These are phyloP conservation scores for Psilocybe cubensis DNA, from an alignment of 768 basidiomycete genomes.

Conservation along the genomic window DNA sequence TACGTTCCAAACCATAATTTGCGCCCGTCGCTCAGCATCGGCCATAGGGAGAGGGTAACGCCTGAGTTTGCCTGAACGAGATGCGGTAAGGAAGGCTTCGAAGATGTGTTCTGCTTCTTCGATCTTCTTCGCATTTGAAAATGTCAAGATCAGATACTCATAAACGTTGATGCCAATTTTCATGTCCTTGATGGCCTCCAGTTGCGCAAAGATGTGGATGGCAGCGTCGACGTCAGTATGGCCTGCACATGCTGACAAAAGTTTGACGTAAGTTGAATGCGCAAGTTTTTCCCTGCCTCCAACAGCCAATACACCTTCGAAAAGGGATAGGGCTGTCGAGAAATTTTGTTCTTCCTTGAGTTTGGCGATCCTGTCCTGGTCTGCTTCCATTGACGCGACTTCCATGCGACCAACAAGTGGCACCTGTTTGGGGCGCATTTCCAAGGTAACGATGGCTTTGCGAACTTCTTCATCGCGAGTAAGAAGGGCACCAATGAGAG, in stretches of 20 bases:
- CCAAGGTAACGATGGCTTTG: constrained; percentile 43
- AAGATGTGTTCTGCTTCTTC: constrained; percentile 61
- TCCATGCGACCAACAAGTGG: constrained; percentile 29
- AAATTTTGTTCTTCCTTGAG: constrained; percentile 74
- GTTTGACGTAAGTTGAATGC: constrained; percentile 44
- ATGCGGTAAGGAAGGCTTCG: constrained; percentile 53
- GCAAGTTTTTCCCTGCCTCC: constrained; percentile 35
- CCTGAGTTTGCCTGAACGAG: constrained; percentile 38
- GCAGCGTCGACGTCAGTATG: constrained; percentile 63
- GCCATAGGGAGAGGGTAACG: constrained; percentile 24
- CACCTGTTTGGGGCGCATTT: constrained; percentile 42
- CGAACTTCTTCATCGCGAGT: constrained; percentile 71
- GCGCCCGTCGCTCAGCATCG: constrained; percentile 29
- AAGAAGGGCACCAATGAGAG: constrained; percentile 64
- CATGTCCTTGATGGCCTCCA: constrained; percentile 48
- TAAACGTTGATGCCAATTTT: constrained; percentile 37
- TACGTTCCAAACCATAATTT: constrained; percentile 66
- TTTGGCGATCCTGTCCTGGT: constrained; percentile 41
- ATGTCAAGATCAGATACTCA: constrained; percentile 59
- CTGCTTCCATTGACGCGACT: constrained; percentile 22
- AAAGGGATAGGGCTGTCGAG: constrained; percentile 69
- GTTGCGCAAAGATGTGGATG: constrained; percentile 63
- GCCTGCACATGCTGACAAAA: constrained; percentile 66
- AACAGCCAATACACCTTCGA: constrained; percentile 57
- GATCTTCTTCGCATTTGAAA: constrained; percentile 54